phyloP scores from a whole-genome alignment of 2,329 filamentous ascomycete genomes.

The Fusarium nisikadoi region DNA sequence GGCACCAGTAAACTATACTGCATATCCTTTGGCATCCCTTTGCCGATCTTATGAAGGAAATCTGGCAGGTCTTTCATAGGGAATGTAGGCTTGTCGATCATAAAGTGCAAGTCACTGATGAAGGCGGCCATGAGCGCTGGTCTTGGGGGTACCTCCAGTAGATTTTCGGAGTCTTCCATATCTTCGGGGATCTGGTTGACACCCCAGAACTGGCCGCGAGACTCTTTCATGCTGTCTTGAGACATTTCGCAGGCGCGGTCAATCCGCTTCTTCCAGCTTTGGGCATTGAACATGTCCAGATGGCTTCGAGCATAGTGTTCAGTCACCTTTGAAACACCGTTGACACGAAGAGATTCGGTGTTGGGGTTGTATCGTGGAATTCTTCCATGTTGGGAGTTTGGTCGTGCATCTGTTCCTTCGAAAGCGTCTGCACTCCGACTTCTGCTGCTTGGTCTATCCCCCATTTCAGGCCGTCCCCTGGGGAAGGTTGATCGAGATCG shows the following conservation, averaged over 20 bases:
- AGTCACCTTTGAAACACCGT: conserved; percentile 75
- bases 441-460: conserved; percentile 54
- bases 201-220: conserved; percentile 84
- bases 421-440: conserved; percentile 67
- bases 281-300: conserved; percentile 82
- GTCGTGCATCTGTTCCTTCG: conserved; percentile 46
- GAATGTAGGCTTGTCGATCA: conserved; percentile 93
- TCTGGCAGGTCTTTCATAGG: conserved; percentile 81
- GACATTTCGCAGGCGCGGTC: conserved; percentile 78
- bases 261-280: conserved; percentile 93
- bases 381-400: conserved; percentile 52
- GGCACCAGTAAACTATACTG: conserved; percentile 90
- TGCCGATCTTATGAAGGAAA: conserved; percentile 90
- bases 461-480: conserved; percentile 48
- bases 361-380: conserved; percentile 83
- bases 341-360: conserved; percentile 71
- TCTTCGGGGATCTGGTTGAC: conserved; percentile 84
- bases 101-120: conserved; percentile 85
- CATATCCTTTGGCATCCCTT: conserved; percentile 94
- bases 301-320: conserved; percentile 80
- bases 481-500: conserved; percentile 65
- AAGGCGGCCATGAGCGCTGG: conserved; percentile 84
- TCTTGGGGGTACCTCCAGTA: conserved; percentile 85
- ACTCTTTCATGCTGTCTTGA: conserved; percentile 78
- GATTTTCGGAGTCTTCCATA: conserved; percentile 82